Conservation (phyloP, 1,284 basidiomycete genomes). For the Pseudomicrostroma phylloplanum region DNA sequence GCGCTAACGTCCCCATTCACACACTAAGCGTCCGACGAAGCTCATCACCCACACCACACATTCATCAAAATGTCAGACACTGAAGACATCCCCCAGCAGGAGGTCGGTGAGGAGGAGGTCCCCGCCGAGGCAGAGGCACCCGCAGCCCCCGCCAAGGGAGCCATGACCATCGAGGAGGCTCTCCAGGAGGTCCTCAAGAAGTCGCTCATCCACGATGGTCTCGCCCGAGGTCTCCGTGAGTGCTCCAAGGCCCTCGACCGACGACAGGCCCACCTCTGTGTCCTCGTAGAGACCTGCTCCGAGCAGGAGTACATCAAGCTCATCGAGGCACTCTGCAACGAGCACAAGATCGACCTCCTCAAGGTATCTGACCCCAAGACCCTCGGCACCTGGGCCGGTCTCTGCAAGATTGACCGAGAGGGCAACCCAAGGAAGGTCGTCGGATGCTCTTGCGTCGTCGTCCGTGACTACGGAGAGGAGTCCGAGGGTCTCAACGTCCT, state of each 20-base stretch:
- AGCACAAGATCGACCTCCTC: conserved; percentile 99
- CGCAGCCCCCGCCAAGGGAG: conserved; percentile 68
- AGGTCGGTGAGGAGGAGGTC: conserved; percentile 53
- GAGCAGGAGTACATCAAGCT: conserved; percentile 99
- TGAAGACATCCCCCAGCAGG: conserved; percentile 41
- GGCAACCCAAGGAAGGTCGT: conserved; percentile 91
- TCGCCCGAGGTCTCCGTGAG: conserved; percentile 95
- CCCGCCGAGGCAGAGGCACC: conserved; percentile 59
- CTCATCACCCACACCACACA: conserved; percentile 20
- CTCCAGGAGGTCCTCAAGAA: conserved; percentile 95
- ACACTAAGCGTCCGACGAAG: conserved; percentile 49
- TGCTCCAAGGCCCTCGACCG: conserved; percentile 97
- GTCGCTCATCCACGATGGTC: conserved; percentile 93
- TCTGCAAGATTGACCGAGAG: conserved; percentile 93
- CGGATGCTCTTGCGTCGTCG: conserved; percentile 74
- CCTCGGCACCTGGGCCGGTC: conserved; percentile 88
- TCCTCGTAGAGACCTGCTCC: conserved; percentile 96
- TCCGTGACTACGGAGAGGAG: conserved; percentile 95
- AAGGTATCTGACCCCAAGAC: conserved; percentile 95
- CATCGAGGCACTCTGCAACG: conserved; percentile 96
- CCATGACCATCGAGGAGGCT: conserved; percentile 93
- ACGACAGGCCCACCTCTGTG: conserved; percentile 96
- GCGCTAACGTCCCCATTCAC: conserved; percentile 11
- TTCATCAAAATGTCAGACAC: conserved; percentile 46
- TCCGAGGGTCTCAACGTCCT: conserved; percentile 92